phyloP scores from a whole-genome alignment of 179 eudicot species.

The Pouteria campechiana region DNA sequence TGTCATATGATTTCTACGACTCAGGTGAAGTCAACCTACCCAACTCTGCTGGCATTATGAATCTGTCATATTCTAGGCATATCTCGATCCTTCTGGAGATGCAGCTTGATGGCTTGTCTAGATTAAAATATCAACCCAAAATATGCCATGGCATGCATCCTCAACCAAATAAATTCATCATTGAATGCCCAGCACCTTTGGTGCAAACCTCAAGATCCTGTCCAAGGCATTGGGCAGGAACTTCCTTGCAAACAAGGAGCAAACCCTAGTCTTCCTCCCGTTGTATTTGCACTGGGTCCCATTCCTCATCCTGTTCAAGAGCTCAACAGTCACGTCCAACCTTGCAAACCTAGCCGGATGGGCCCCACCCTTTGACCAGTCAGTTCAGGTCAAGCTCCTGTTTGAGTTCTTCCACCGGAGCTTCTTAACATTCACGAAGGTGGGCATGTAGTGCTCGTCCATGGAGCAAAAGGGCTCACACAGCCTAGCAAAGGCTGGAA shows the following conservation, averaged over 20 bases:
- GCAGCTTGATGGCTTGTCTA: too few relatives aligned
- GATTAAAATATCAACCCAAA: too few relatives aligned
- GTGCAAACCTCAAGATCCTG: slow-evolving; percentile 13
- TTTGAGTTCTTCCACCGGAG: slow-evolving; percentile 13
- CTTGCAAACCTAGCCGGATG: slow-evolving; percentile 25
- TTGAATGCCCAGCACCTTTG: slow-evolving; percentile 3
- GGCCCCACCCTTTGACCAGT: slow-evolving; percentile 38
- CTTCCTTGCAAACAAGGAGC: slow-evolving; percentile 22
- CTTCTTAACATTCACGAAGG: slow-evolving; percentile 15
- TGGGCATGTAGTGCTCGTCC: slow-evolving; percentile 53
- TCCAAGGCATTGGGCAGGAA: slow-evolving; percentile 9
- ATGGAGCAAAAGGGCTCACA: slow-evolving; percentile 29
- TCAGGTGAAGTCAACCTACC: too few relatives aligned
- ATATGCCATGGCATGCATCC: too few relatives aligned
- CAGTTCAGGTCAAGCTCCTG: slow-evolving; percentile 33
- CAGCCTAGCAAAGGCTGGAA: slow-evolving; percentile 7
- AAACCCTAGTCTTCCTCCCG: slow-evolving; percentile 8
- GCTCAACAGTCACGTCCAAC: slow-evolving; percentile 6
- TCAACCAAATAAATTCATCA: too few relatives aligned
- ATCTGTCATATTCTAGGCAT: too few relatives aligned
- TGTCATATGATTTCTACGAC: too few relatives aligned
- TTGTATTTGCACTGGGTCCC: slow-evolving; percentile 18
- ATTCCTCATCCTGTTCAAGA: slow-evolving; percentile 10
- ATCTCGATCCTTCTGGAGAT: too few relatives aligned
- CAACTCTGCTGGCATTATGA: too few relatives aligned